Evolutionary conservation across 1,139 yeast genomes (phyloP).

Genomic region (Blastobotrys petasosporus): DNA sequence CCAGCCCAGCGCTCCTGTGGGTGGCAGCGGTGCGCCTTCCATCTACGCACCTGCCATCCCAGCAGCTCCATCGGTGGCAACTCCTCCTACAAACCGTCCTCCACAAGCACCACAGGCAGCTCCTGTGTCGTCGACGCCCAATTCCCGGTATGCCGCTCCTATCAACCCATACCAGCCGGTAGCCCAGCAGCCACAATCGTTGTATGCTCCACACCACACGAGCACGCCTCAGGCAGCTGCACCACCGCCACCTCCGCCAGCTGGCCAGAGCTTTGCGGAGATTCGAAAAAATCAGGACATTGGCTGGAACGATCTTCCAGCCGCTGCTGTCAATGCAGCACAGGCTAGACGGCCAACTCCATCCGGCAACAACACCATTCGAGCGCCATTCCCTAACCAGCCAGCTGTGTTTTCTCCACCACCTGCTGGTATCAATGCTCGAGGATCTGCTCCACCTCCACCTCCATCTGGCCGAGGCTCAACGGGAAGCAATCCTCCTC

Average conservation of each 20-base stretch:
- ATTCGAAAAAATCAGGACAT: slow-evolving; percentile 54
- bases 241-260: slow-evolving; percentile 23
- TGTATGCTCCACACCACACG: slow-evolving; percentile 22
- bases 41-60: slow-evolving; percentile 5
- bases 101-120: neutral
- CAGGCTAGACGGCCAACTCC: slow-evolving; percentile 48
- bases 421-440: slow-evolving; percentile 21
- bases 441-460: slow-evolving; percentile 23
- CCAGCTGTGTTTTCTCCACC: slow-evolving; percentile 22
- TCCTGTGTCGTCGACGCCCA: slow-evolving; percentile 8
- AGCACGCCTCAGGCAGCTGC: slow-evolving; percentile 27
- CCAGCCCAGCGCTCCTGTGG: slow-evolving; percentile 1
- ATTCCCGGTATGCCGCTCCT: slow-evolving; percentile 8
- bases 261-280: slow-evolving; percentile 24
- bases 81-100: slow-evolving; percentile 3
- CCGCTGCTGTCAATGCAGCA: slow-evolving; percentile 36
- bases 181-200: slow-evolving; percentile 13
- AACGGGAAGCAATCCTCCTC: slow-evolving; percentile 21
- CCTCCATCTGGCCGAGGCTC: slow-evolving; percentile 16
- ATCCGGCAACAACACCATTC: slow-evolving; percentile 38
- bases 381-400: slow-evolving; percentile 30
- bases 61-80: slow-evolving; percentile 11
- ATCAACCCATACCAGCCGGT: slow-evolving; percentile 5
- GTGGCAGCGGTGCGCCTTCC: neutral
- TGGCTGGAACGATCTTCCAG: slow-evolving; percentile 94